These are phyloP conservation scores for Hirsutella thompsonii DNA, from an alignment of 2,329 filamentous ascomycete species.

Conservation along the genomic window DNA sequence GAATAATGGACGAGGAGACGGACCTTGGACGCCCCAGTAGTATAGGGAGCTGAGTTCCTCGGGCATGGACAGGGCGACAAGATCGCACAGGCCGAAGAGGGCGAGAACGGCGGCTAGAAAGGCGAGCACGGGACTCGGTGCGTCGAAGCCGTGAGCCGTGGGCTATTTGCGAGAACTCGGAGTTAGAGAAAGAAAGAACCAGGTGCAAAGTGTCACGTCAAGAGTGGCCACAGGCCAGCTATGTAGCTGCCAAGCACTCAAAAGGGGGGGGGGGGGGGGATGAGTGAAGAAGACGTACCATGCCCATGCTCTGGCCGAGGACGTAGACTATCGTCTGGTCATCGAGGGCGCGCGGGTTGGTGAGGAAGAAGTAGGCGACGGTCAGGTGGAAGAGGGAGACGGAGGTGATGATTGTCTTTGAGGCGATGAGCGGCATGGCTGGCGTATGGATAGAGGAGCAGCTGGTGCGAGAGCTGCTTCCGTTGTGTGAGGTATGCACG, in stretches of 20 bases:
- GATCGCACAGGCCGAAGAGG: constrained; percentile 46
- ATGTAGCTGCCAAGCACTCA: too few relatives aligned
- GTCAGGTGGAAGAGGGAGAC: constrained; percentile 77
- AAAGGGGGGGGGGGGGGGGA: too few relatives aligned
- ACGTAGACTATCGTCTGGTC: constrained; percentile 73
- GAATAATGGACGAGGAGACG: neutral
- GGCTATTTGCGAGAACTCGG: constrained; percentile 30
- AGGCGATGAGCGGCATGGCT: constrained; percentile 70
- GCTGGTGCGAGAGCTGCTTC: too few relatives aligned
- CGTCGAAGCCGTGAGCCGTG: constrained; percentile 52
- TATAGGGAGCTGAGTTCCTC: constrained; percentile 51
- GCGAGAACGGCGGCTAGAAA: constrained; percentile 58
- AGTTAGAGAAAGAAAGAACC: neutral
- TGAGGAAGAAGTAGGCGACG: constrained; percentile 72
- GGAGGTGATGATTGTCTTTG: constrained; percentile 67
- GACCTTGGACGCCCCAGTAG: constrained; percentile 55
- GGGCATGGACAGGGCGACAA: constrained; percentile 54
- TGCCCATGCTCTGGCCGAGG: constrained; percentile 69
- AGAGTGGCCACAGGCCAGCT: too few relatives aligned
- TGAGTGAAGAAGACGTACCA: constrained; percentile 42
- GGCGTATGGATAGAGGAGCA: neutral
- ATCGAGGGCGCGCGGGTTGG: constrained; percentile 55
- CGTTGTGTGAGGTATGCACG: too few relatives aligned
- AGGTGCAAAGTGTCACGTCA: too few relatives aligned
- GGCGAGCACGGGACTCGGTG: constrained; percentile 56